These are phyloP conservation scores for Clitopilus hobsonii DNA, from an alignment of 768 basidiomycete genomes.

Conservation along the genomic window DNA sequence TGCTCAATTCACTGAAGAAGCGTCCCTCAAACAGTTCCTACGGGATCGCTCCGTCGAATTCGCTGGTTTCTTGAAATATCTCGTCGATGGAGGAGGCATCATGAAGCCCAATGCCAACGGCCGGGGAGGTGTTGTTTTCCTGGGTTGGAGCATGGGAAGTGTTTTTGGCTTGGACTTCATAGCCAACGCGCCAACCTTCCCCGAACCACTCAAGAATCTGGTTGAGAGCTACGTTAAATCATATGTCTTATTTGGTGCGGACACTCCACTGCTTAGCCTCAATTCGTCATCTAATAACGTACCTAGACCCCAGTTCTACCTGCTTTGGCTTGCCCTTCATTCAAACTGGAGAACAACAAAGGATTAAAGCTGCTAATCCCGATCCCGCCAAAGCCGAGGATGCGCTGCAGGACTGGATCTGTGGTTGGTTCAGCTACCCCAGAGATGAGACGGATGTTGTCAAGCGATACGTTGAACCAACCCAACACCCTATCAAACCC, in stretches of 20 bases:
- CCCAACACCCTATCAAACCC: not conserved
- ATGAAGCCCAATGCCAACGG: not conserved
- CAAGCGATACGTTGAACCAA: not conserved
- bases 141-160: not conserved
- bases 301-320: not conserved
- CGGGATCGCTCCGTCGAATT: not conserved
- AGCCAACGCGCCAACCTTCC: not conserved
- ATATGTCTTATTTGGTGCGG: not conserved
- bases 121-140: not conserved
- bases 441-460: not conserved
- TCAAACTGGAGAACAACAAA: not conserved
- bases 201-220: not conserved
- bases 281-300: not conserved
- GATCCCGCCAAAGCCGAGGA: not conserved
- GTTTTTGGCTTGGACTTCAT: not conserved
- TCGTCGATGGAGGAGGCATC: not conserved
- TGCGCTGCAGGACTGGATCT: not conserved
- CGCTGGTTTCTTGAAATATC: not conserved
- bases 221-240: not conserved
- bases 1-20: not conserved
- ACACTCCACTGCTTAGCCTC: not conserved
- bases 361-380: not conserved
- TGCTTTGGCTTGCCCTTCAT: not conserved
- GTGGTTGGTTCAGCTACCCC: not conserved
- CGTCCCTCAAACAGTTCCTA: not conserved